phyloP scores from a whole-genome alignment of 208 protist species.

The Leishmania amazonensis region DNA sequence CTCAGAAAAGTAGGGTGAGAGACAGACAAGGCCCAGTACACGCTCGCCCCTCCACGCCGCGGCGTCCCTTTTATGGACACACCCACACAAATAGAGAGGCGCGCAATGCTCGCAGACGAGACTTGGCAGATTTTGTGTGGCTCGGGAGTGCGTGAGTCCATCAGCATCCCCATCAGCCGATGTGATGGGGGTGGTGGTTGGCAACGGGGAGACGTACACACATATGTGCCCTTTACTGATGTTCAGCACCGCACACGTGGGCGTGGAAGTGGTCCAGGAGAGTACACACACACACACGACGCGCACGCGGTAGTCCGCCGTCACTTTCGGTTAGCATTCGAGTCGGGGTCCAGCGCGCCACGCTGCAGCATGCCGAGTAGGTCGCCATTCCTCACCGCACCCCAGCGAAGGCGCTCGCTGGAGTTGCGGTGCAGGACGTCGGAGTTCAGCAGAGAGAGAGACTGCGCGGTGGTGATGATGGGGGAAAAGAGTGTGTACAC shows the following conservation, averaged over 20 bases:
- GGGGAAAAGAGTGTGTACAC: slow-evolving; percentile 79
- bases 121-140: neutral
- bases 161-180: neutral
- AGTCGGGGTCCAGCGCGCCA: slow-evolving; percentile 59
- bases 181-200: neutral
- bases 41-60: neutral
- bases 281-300: neutral
- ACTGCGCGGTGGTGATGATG: slow-evolving; percentile 74
- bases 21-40: neutral
- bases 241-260: neutral
- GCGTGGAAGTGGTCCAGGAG: neutral
- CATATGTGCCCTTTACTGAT: neutral
- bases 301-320: neutral
- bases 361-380: slow-evolving; percentile 74
- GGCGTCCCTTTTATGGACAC: neutral
- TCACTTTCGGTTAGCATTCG: slow-evolving; percentile 18
- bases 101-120: neutral
- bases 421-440: slow-evolving; percentile 63
- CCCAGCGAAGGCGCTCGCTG: slow-evolving; percentile 46
- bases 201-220: neutral
- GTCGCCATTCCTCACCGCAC: slow-evolving; percentile 41
- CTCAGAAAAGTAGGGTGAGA: neutral
- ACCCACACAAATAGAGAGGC: neutral
- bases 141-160: neutral
- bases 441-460: slow-evolving; percentile 83